Conservation (phyloP, 1,284 basidiomycete species). For the Ganoderma sp. region DNA sequence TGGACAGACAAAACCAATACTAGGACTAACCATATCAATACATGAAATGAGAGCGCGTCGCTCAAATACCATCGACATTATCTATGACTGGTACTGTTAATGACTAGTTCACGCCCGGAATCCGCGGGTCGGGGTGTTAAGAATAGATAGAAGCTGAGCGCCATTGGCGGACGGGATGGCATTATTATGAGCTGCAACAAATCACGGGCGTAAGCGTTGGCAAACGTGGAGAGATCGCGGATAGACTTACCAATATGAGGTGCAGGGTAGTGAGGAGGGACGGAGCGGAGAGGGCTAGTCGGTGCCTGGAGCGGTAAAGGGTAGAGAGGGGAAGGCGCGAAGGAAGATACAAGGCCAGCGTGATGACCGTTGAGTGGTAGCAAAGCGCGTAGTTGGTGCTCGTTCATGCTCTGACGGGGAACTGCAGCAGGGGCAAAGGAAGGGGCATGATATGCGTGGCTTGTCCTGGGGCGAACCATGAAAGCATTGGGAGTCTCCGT, state of each 20-base stretch:
- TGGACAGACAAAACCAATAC: constrained; percentile 33
- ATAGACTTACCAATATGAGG: constrained; percentile 26
- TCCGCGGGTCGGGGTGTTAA: constrained; percentile 40
- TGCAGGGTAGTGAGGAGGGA: constrained; percentile 26
- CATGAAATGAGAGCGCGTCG: constrained; percentile 30
- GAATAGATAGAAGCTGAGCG: constrained; percentile 44
- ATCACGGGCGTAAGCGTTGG: constrained; percentile 9
- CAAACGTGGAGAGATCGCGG: not conserved
- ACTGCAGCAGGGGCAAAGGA: constrained; percentile 39
- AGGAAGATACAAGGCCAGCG: constrained; percentile 13
- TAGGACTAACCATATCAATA: constrained; percentile 34
- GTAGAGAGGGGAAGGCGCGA: constrained; percentile 14
- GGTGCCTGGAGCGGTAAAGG: constrained; percentile 15
- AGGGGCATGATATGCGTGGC: constrained; percentile 56
- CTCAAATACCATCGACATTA: constrained; percentile 36
- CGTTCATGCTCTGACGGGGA: constrained; percentile 55
- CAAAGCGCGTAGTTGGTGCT: constrained; percentile 55
- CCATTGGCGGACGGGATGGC: constrained; percentile 33
- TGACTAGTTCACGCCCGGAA: constrained; percentile 33
- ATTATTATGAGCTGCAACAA: constrained; percentile 31
- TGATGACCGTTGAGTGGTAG: constrained; percentile 35
- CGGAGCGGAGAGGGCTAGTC: constrained; percentile 19
- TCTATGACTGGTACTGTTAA: constrained; percentile 36
- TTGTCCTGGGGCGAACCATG: constrained; percentile 65
- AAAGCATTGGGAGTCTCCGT: constrained; percentile 48